Evolutionary conservation across 2,329 filamentous ascomycete species (phyloP), one percentile per base, ranked within the genome.

Genomic region (Cladophialophora exuberans): DNA sequence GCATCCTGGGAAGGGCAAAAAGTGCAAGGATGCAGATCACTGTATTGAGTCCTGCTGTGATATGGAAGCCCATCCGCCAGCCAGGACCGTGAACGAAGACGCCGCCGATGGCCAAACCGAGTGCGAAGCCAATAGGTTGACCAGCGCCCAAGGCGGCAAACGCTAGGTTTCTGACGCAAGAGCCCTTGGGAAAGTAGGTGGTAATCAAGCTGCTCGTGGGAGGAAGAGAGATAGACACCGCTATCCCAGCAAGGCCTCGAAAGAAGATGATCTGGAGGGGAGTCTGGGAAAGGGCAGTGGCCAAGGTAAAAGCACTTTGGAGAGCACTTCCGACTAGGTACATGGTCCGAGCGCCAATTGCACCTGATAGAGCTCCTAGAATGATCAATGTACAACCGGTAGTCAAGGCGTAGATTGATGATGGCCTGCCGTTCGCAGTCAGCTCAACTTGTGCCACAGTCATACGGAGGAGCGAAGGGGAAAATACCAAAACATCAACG

Each of bases 21-120:
- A 75, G 28, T 4, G 71, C 71, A 3, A 74, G n/a, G 10, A 17
- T 23, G 13, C 48, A 38, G 43, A 78, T 64, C 5, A 71, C 38
- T 2, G 70, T 67, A 25, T 73, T 78, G 23, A 78, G 61, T 10
- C 73, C 75, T 0, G 77, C 76, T 13, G 70, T 69, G 2, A 79
- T 69, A 58, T 81, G 76, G 61, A 77, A 84, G 0, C 77, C 80
- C 54, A 70, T 75, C 38, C 79, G 66, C 81, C 80, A 83, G 2
- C 78, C 77, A 13, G 49, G 41, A 35, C 80, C 72, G 35, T 79
- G 72, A 1, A 73, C 69, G 28, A 83, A 73, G 0, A 79, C 59
- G 51, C 79, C 79, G 23, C 77, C 76, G 3, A 83, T 66, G 0
- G 77, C 72, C 2, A 83, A 69, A 0, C 81, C 80, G 0, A 82